Evolutionary conservation across 305 asterid genomes (phyloP).

Genomic region (Euphrasia arctica): DNA sequence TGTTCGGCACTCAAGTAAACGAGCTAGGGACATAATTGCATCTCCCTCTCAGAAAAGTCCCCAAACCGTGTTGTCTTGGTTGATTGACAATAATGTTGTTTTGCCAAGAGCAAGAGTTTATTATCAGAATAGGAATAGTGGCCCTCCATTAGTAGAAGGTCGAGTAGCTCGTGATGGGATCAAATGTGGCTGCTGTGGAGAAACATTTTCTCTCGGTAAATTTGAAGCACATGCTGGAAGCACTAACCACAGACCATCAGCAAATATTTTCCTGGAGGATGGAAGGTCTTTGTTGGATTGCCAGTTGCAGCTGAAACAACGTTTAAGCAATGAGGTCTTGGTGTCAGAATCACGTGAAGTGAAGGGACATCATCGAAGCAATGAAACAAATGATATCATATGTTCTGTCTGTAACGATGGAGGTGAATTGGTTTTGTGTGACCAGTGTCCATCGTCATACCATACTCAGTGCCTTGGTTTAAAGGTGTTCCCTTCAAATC

Average conservation of each 20-base stretch:
- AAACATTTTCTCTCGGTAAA: slow-evolving; percentile 42
- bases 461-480: slow-evolving; percentile 75
- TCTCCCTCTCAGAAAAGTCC: slow-evolving; percentile 53
- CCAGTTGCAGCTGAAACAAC: slow-evolving; percentile 45
- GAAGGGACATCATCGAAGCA: slow-evolving; percentile 28
- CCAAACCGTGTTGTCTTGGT: slow-evolving; percentile 64
- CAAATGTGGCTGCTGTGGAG: slow-evolving; percentile 66
- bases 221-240: slow-evolving; percentile 83
- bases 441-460: slow-evolving; percentile 88
- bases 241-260: slow-evolving; percentile 54
- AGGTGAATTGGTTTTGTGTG: slow-evolving; percentile 78
- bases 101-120: slow-evolving; percentile 59
- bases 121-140: slow-evolving; percentile 40
- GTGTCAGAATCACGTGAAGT: slow-evolving; percentile 29
- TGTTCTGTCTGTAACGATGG: slow-evolving; percentile 86
- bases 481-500: slow-evolving; percentile 41
- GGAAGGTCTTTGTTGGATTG: slow-evolving; percentile 74
- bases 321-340: slow-evolving; percentile 19
- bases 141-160: slow-evolving; percentile 47
- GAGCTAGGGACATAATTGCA: slow-evolving; percentile 38
- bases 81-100: slow-evolving; percentile 67
- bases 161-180: slow-evolving; percentile 80
- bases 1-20: slow-evolving; percentile 45
- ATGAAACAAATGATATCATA: slow-evolving; percentile 48
- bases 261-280: slow-evolving; percentile 62